Evolutionary conservation across 805 yeast genomes (phyloP), one percentile per base, ranked within the genome.

Genomic region (Millerozyma acaciae): DNA sequence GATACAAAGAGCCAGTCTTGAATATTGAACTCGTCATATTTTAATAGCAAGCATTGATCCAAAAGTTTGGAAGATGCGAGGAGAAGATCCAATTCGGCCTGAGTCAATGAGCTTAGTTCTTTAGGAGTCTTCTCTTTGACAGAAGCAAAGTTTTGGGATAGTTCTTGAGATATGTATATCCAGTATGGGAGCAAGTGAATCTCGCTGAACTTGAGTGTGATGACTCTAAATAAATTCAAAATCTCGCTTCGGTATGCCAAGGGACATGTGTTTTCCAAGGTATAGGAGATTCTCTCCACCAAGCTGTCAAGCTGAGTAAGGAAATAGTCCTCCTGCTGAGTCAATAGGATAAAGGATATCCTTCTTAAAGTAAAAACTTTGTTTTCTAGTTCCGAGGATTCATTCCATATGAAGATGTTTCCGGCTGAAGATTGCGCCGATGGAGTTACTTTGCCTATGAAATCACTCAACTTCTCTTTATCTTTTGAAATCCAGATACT

Each of bases 1-100:
- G 79, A 70, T 8, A 90, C 74, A 50, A 87, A 93, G 2, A 93
- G 62, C 97, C 97, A 90, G 48, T 87, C 93, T 40, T 75, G 51
- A 55, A 76, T 50, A 57, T 79, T 80, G 65, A 90, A 70, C 37
- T 87, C 95, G 51, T 89, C 97, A 26, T 71, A 70, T 22, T 78
- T 76, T 36, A 88, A 45, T 2, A 82, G 65, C 14, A 90, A 53
- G 15, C 88, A 54, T 19, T 84, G 70, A 51, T 90, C 98, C 29
- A 93, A 62, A 10, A 93, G 61, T 54, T 89, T 90, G 48, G 87
- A 80, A 0, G 82, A 84, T 35, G 75, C 73, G 21, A 81, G 60
- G 2, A 77, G 44, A 9, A 74, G 50, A 16, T 48, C 51, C 21
- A 69, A 47, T 18, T 75, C 71, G 4, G 69, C 53, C 3, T 50